These are phyloP conservation scores for Phytophthora megakarya DNA, from an alignment of 352 stramenopile species.

Conservation along the genomic window DNA sequence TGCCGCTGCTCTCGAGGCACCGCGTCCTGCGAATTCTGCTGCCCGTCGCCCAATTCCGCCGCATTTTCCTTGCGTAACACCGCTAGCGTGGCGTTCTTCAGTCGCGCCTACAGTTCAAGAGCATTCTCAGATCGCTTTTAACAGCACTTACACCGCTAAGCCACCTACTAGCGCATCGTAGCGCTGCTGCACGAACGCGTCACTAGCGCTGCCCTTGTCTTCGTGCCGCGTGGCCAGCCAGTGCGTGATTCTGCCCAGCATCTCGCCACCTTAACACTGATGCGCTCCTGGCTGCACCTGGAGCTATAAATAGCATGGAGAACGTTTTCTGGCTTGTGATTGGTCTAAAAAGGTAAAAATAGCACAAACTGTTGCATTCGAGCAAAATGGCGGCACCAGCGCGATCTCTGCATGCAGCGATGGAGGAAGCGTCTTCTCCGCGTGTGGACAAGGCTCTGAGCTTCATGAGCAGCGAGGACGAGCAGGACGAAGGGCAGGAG, in stretches of 20 bases:
- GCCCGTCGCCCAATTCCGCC: conserved; percentile 16
- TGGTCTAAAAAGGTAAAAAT: conserved; percentile 16
- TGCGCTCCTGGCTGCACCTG: conserved; percentile 9
- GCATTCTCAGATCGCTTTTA: background rate
- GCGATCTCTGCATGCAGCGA: conserved; percentile 34
- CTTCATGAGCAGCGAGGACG: conserved; percentile 38
- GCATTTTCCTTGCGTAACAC: conserved; percentile 50
- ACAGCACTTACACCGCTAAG: background rate
- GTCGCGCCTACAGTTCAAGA: conserved; percentile 41
- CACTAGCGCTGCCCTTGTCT: conserved; percentile 37
- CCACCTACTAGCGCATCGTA: conserved; percentile 66
- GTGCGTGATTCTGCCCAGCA: conserved; percentile 69
- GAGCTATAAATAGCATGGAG: conserved; percentile 26
- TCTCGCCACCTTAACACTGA: conserved; percentile 26
- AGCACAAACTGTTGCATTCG: no score
- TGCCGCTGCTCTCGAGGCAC: conserved; percentile 26
- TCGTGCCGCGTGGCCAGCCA: conserved; percentile 70
- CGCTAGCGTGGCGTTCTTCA: conserved; percentile 75
- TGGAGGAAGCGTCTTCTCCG: conserved; percentile 33
- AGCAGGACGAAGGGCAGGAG: conserved; percentile 21
- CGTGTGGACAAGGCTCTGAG: conserved; percentile 44
- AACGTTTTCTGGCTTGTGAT: conserved; percentile 11
- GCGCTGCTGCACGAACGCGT: conserved; percentile 55
- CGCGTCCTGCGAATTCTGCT: conserved; percentile 21
- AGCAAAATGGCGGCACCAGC: no score